Base-by-base conservation (phyloP, 2,329 filamentous ascomycete genomes). In the Ophiostoma piceae region DNA sequence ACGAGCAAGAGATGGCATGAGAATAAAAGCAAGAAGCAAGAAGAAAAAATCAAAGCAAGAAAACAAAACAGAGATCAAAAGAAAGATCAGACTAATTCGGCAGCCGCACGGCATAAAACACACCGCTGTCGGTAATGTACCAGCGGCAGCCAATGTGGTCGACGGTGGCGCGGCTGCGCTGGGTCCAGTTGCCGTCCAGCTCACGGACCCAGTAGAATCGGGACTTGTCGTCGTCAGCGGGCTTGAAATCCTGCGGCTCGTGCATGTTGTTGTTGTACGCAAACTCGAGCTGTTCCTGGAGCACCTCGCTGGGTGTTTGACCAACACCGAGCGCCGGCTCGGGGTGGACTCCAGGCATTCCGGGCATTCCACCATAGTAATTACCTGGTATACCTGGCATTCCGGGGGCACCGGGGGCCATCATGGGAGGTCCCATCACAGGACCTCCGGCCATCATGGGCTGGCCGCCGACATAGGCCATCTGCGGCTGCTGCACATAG, bases 141-240 rank as follows among this genome's bases (percentile, higher is more conserved):
- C 87, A 90, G 69, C 85, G 83, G 74, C 81, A 83, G 73, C 79
- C 78, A 54, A 87, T 82, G 75, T 82, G 80, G 76, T 89, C 87
- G 77, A 90, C 86, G 68, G 85, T 84, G 77, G 82, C 82, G 41
- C 87, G 84, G 76, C 82, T 86, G 76, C 85, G 83, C 77, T 87
- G 82, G 47, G 83, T 84, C 84, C 84, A 89, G 71, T 84, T 82
- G 67, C 85, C 84, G 77, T 89, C 86, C 73, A 85, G 78, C 78
- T 89, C 86, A 70, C 85, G 84, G 74, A 84, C 82, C 79, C 83
- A 86, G 79, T 89, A 90, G 79, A 86, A 84, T 72, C 86, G 85
- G 64, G 81, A 82, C 54, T 84, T 83, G 77, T 88, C 84, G 73
- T 87, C 83, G 75, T 89, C 87, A 26, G 82, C 81, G 1, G 87